Evolutionary conservation across 805 yeast species (phyloP), one percentile per base, ranked within the genome.

Genomic region (Grigorovia transvaalensis): DNA sequence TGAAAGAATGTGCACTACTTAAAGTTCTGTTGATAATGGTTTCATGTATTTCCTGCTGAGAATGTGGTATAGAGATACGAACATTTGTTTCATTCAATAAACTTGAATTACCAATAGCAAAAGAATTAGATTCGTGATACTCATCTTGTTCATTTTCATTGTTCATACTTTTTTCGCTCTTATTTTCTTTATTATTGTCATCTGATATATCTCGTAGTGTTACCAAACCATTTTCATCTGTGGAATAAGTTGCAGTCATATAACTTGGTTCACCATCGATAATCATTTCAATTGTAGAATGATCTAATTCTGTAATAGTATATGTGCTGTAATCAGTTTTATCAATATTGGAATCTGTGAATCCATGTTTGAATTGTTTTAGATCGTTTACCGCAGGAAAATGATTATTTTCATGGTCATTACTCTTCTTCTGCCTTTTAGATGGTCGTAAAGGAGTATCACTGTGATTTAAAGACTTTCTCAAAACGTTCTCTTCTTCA

Each of bases 221-320:
- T 3, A 56, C 53, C 19, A 65, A 42, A 29, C 51, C 52, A 5
- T 60, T 57, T 19, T 58, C 52, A 40, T 58, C 42, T 15, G 42
- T 59, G 4, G 56, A 55, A 1, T 58, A 29, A 17, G 45, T 50
- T 0, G 59, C 69, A 35, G 53, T 53, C 13, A 61, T 56, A 29
- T 59, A 55, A 5, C 54, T 45, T 23, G 53, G 52, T 15, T 58
- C 46, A 29, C 59, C 66, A 40, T 57, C 67, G 23, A 61, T 57
- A 38, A 59, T 59, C 45, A 63, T 55, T 1, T 58, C 54, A 9
- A 62, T 57, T 8, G 54, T 49, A 7, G 42, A 38, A 13, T 33
- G 38, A 33, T 33, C 38, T 11, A 33, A 33, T 33, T 33, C 15
- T 5, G 11, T 13, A 33, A 3, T 33, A 2, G 38, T 33, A 33